Conservation (phyloP, 768 basidiomycete species). For the Cubamyces lactineus region DNA sequence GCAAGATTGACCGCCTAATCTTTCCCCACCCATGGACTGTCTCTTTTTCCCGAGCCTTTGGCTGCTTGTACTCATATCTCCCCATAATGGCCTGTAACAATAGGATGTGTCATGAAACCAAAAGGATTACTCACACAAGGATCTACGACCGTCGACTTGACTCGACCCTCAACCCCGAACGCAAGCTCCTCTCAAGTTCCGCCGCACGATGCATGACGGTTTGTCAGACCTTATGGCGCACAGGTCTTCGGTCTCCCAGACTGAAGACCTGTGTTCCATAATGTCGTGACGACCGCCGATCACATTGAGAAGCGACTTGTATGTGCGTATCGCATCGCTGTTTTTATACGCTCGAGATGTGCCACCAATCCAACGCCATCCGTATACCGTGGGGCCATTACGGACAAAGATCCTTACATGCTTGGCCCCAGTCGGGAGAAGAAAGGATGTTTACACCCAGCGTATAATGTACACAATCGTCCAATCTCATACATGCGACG, state of each 20-base stretch:
- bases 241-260: slow-evolving; percentile 4
- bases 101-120: background rate
- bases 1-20: slow-evolving; percentile 15
- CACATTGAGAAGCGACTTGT: too few species aligned
- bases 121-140: too few species aligned
- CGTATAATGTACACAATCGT: background rate
- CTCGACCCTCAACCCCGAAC: too few species aligned
- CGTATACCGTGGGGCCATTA: too few species aligned
- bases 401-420: too few species aligned
- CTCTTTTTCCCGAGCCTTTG: too few species aligned
- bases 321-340: background rate
- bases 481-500: background rate
- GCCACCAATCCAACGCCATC: background rate
- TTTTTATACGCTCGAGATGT: background rate
- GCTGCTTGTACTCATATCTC: background rate
- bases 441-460: background rate
- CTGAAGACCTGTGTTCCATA: slow-evolving; percentile 20
- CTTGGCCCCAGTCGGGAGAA: too few species aligned
- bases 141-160: too few species aligned
- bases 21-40: background rate
- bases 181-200: too few species aligned
- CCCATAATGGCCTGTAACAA: background rate
- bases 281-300: background rate
- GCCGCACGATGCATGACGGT: background rate
- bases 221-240: slow-evolving; percentile 2